Percentiles rank a stretch among this genome's conserved stretches.
Evolutionary conservation across 371 early-diverging fungal species (phyloP).

Genomic region (Mucor sp.): DNA sequence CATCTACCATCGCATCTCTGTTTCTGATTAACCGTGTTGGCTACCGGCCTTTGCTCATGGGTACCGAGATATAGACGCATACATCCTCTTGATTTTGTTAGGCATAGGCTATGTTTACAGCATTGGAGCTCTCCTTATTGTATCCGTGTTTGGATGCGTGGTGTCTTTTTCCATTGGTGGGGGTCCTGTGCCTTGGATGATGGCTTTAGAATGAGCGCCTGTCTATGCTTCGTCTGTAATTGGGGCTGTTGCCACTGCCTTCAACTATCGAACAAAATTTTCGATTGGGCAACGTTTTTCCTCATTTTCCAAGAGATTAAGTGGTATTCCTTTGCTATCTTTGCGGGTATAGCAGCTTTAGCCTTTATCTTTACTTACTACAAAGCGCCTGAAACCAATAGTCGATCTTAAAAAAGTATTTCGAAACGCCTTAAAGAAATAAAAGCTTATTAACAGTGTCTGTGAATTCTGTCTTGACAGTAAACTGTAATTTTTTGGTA

Average conservation of each 20-base stretch:
- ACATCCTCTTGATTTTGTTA: constrained; percentile 54
- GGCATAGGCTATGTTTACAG: constrained; percentile 55
- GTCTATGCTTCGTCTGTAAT: constrained; percentile 59
- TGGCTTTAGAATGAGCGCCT: constrained; percentile 69
- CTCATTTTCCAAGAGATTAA: constrained; percentile 56
- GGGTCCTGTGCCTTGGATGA: constrained; percentile 80
- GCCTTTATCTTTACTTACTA: constrained; percentile 26
- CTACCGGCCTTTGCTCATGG: constrained; percentile 55
- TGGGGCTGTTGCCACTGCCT: constrained; percentile 48
- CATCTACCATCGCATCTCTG: constrained; percentile 54
- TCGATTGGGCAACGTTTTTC: constrained; percentile 63
- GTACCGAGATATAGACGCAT: constrained; percentile 57
- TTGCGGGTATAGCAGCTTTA: constrained; percentile 22
- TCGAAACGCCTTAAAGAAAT: no score
- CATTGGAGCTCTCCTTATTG: constrained; percentile 54
- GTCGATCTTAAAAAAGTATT: constrained; percentile 62
- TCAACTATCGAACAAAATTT: constrained; percentile 62
- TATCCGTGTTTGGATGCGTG: constrained; percentile 71
- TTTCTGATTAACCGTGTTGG: constrained; percentile 35
- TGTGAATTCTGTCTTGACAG: no score
- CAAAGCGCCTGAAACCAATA: constrained; percentile 80
- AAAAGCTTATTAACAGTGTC: no score
- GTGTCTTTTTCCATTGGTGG: constrained; percentile 81
- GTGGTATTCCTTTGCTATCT: constrained; percentile 71
- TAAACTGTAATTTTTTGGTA: no score